Percentiles rank a stretch among this genome's conserved stretches.
These are phyloP conservation scores for Psilocybe tampanensis DNA, from an alignment of 768 basidiomycete species.

Conservation along the genomic window DNA sequence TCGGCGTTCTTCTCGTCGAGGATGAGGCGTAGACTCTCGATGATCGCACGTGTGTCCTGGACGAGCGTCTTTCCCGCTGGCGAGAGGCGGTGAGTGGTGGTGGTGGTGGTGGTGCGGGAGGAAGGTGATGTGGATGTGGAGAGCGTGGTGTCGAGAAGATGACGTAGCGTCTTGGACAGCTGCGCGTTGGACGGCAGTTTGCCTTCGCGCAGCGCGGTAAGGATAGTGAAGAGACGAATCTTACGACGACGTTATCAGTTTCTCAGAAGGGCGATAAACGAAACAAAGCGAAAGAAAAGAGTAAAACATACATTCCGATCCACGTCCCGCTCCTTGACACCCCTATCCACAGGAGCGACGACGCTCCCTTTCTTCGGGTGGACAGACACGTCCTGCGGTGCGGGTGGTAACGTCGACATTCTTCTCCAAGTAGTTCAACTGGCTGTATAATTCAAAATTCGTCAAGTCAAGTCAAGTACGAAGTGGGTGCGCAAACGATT, in stretches of 20 bases:
- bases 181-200: constrained; percentile 81
- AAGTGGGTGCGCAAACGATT: too few relatives aligned
- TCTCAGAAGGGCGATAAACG: constrained; percentile 1
- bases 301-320: constrained; percentile 71
- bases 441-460: too few relatives aligned
- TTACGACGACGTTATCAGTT: constrained; percentile 20
- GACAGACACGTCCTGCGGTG: constrained; percentile 61
- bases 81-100: constrained; percentile 56
- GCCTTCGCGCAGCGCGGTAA: constrained; percentile 80
- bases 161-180: constrained; percentile 71
- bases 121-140: constrained; percentile 44
- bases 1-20: constrained; percentile 87
- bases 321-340: constrained; percentile 69
- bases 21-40: constrained; percentile 71
- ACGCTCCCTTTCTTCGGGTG: constrained; percentile 63
- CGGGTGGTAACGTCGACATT: constrained; percentile 76
- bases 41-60: constrained; percentile 76
- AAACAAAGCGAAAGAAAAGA: not conserved
- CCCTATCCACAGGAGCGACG: constrained; percentile 64
- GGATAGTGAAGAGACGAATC: constrained; percentile 79
- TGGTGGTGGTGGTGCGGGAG: not conserved
- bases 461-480: too few relatives aligned
- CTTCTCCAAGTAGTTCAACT: not conserved
- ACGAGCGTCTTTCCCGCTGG: constrained; percentile 77
- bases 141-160: constrained; percentile 61